Base-by-base conservation (phyloP, 2,329 filamentous ascomycete species). In the Aspergillus eucalypticola region DNA sequence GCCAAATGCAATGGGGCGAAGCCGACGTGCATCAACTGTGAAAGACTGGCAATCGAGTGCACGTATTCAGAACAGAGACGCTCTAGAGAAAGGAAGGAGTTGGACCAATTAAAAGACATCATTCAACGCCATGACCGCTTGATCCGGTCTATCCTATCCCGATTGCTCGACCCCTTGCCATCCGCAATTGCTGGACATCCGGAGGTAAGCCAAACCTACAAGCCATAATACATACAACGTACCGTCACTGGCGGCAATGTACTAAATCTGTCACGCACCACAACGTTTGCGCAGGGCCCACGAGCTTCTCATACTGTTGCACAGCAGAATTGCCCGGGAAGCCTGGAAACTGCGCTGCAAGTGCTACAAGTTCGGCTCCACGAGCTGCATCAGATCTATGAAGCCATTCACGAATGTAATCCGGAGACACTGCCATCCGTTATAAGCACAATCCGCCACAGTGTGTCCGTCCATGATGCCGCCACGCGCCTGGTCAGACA, bases 1-100 rank as follows among this genome's bases (percentile, higher is more conserved):
- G 52, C 52, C 10, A 54, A 54, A 39, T 54, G 52, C 52, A 54
- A 54, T 32, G 39, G 52, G 13, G n/a, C n/a, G 2, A 54, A 21
- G 52, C 38, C 52, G 7, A 11, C 27, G 8, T 54, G 52, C 13
- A n/a, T n/a, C 38, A n/a, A 44, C 11, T 54, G 52, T 29, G 52
- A 27, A 6, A 39, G 52, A 5, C 17, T 54, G 23, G 38, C 11
- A 3, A 15, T 54, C 7, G 52, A 44, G 11, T 54, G 52, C 15
- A 27, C 23, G 19, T 54, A 54, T 19, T 44, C 52, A 15, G 38
- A 54, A 21, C 38, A 42, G 38, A 41, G n/a, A 13, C 52, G 32
- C 8, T 27, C 38, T 8, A 25, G 25, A 19, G 50, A 52, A n/a
- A 29, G 35, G 3, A 29, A 32, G 19, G 52, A 54, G 52, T 15